phyloP scores from a whole-genome alignment of 1,284 basidiomycete genomes.

The Moesziomyces antarcticus region DNA sequence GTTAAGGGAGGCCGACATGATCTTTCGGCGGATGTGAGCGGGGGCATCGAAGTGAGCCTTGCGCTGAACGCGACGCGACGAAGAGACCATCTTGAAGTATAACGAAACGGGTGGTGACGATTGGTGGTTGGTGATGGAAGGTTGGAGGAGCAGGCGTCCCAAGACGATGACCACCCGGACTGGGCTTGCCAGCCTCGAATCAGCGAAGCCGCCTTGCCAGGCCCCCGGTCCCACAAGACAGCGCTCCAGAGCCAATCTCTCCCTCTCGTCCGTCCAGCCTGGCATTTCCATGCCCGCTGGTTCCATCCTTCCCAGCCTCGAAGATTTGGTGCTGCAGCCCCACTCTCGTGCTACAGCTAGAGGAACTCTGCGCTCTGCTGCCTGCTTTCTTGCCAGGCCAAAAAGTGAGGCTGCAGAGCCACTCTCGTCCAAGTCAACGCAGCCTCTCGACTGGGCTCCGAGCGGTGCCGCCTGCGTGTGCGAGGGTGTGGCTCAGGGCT shows the following conservation, averaged over 20 bases:
- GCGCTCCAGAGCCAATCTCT: neutral
- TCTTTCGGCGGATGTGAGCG: conserved; percentile 82
- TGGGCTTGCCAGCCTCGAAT: neutral
- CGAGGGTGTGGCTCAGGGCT: too few species aligned
- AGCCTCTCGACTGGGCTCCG: too few species aligned
- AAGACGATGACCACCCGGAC: conserved; percentile 3
- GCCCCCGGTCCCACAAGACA: neutral
- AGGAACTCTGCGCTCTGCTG: conserved; percentile 10
- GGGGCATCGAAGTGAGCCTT: conserved; percentile 67
- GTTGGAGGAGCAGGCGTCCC: conserved; percentile 7
- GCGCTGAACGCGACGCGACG: conserved; percentile 58
- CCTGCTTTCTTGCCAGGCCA: neutral
- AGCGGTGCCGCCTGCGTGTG: conserved; percentile 6
- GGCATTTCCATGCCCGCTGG: too few species aligned
- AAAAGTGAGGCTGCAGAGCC: conserved; percentile 4
- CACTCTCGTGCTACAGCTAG: neutral
- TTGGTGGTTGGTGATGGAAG: conserved; percentile 20
- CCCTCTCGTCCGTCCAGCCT: too few species aligned
- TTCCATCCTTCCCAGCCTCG: too few species aligned
- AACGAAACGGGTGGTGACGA: conserved; percentile 15
- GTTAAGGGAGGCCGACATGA: conserved; percentile 94
- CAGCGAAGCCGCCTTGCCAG: too few species aligned
- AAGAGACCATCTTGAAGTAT: conserved; percentile 62
- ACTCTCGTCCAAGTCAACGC: neutral
- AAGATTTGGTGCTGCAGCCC: too few species aligned